These are phyloP conservation scores for Gentiana straminea DNA, from an alignment of 257 asterid genomes.

Conservation along the genomic window DNA sequence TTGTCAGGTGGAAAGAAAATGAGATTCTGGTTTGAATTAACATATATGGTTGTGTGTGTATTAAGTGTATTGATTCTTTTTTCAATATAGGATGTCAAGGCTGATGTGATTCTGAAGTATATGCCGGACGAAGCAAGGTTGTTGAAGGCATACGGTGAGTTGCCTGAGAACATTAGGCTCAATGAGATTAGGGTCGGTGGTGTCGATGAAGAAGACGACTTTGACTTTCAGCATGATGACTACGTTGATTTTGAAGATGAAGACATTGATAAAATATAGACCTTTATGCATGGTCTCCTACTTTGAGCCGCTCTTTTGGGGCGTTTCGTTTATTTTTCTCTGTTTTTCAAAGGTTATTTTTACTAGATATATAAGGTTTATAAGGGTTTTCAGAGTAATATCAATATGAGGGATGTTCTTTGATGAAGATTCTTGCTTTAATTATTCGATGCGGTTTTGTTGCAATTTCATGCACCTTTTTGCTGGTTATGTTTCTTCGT, in stretches of 20 bases:
- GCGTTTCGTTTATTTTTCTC: too few relatives aligned
- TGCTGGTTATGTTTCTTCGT: too few relatives aligned
- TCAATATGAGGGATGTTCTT: background rate
- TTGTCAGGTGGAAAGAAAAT: too few relatives aligned
- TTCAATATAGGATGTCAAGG: slow-evolving; percentile 17
- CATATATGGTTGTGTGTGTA: too few relatives aligned
- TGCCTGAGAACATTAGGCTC: slow-evolving; percentile 18
- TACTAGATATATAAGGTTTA: too few relatives aligned
- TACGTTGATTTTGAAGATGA: slow-evolving; percentile 23
- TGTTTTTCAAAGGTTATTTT: too few relatives aligned
- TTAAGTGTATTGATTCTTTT: background rate
- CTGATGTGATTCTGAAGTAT: slow-evolving; percentile 21
- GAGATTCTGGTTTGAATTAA: too few relatives aligned
- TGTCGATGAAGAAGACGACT: slow-evolving; percentile 17
- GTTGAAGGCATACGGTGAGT: slow-evolving; percentile 20
- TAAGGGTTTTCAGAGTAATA: too few relatives aligned
- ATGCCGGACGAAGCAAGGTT: slow-evolving; percentile 22
- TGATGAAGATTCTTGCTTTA: background rate
- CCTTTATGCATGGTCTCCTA: too few relatives aligned
- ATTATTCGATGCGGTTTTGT: background rate
- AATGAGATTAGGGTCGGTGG: slow-evolving; percentile 20
- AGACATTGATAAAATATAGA: slow-evolving; percentile 20
- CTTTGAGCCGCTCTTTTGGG: too few relatives aligned
- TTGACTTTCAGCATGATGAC: slow-evolving; percentile 9
- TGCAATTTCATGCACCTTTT: too few relatives aligned